Base-by-base conservation (phyloP, 1,139 yeast genomes). In the Zhuliangozyma parablackwelliae region DNA sequence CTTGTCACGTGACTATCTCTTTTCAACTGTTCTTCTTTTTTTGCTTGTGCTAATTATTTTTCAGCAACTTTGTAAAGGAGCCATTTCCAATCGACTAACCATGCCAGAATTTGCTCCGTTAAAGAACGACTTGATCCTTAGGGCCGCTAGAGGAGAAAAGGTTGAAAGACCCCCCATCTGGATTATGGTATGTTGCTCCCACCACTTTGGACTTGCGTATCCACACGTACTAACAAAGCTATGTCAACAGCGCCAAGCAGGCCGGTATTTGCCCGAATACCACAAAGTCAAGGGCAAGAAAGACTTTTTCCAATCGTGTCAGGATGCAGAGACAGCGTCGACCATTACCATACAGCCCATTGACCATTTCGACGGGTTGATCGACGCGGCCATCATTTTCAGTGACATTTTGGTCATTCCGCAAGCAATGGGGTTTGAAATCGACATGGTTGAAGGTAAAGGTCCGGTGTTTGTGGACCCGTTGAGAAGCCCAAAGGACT, bases 141-240 rank as follows among this genome's bases (percentile, higher is more conserved):
- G 98, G 53, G 97, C 97, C 4, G 97, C 98, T 20, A 53, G 46
- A 32, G 75, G 75, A 36, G 96, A 90, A 57, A 68, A 68, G 48
- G 97, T 92, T 33, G 98, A 92, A 63, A 80, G 98, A 58, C 97
- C 98, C 1, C 98, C 98, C 21, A 80, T 92, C 43, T 92, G 98
- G 98, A 85, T 92, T 50, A 92, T 92, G 98, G 81, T 75, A 62
- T 43, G 79, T 12, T 20, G 4, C n/a, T 29, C 16, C 16, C 16
- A 16, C 16, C 16, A 3, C 16, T 4, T 32, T 16, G 21, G 24
- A 13, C 23, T 2, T 10, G 27, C 11, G 11, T 16, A 11, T 11
- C 10, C 21, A 11, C 16, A 20, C 21, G 12, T 12, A 16, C 20
- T 20, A 25, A 7, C 10, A 16, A 21, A 21, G 5, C 13, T 6